Conservation (phyloP, 345 rosid species). For the Bruguiera parviflora region DNA sequence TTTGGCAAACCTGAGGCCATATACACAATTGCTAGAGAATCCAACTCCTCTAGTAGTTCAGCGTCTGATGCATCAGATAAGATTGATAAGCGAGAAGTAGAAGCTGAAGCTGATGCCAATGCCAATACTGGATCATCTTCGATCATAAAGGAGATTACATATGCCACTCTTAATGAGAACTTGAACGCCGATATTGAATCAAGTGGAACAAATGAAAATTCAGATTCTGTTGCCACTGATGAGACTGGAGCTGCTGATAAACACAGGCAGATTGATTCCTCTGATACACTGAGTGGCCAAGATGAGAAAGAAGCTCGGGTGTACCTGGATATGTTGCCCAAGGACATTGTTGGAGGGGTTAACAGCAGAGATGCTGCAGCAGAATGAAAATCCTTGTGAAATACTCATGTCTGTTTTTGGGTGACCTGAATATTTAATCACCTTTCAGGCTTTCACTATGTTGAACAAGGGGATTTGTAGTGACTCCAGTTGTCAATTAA, state of each 20-base stretch:
- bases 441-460: constrained; percentile 16
- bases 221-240: constrained; percentile 20
- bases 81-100: constrained; percentile 25
- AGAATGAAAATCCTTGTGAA: constrained; percentile 29
- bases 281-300: constrained; percentile 34
- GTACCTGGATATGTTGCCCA: constrained; percentile 52
- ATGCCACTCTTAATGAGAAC: constrained; percentile 25
- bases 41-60: constrained; percentile 29
- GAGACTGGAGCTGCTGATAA: constrained; percentile 24
- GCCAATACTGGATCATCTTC: constrained; percentile 35
- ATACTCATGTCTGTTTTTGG: constrained; percentile 6
- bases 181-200: constrained; percentile 23
- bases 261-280: constrained; percentile 32
- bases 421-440: constrained; percentile 9
- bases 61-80: constrained; percentile 24
- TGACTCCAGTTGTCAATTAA: constrained; percentile 10
- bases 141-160: constrained; percentile 18
- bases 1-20: constrained; percentile 25
- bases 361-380: constrained; percentile 40
- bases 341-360: constrained; percentile 31
- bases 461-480: constrained; percentile 8
- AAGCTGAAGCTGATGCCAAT: constrained; percentile 37
- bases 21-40: constrained; percentile 23
- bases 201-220: constrained; percentile 30
- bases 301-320: constrained; percentile 46